phyloP scores from a whole-genome alignment of 2,329 filamentous ascomycete genomes.

The Fusarium verrucosum region DNA sequence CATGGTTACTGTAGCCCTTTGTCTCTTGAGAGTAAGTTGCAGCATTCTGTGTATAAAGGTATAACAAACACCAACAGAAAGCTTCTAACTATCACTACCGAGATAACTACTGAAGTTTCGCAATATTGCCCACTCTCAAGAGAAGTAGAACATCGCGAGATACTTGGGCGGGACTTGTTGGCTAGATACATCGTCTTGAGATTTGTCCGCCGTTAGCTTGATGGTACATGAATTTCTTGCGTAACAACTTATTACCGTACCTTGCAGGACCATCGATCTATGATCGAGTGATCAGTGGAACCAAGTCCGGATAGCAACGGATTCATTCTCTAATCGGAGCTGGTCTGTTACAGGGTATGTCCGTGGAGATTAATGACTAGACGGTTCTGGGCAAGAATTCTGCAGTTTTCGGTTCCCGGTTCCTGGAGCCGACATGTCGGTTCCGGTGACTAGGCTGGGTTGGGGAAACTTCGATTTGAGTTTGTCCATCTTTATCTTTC shows the following conservation, averaged over 20 bases:
- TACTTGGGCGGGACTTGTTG: too few species aligned
- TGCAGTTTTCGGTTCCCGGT: constrained; percentile 2
- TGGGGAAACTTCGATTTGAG: not conserved
- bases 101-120: too few species aligned
- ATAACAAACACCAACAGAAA: too few species aligned
- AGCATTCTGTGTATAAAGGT: too few species aligned
- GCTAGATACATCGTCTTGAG: too few species aligned
- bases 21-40: too few species aligned
- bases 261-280: not conserved
- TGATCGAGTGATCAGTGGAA: not conserved
- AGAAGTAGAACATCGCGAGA: too few species aligned
- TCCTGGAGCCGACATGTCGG: constrained; percentile 22
- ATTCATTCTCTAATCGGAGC: not conserved
- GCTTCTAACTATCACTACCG: too few species aligned
- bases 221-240: not conserved
- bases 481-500: not conserved
- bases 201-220: not conserved
- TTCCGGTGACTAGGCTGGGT: constrained; percentile 10
- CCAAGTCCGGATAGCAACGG: not conserved
- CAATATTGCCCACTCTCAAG: too few species aligned
- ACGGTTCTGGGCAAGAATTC: constrained; percentile 20
- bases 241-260: not conserved
- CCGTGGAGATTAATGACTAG: not conserved
- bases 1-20: too few species aligned
- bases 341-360: not conserved